Percentiles rank a stretch among this genome's conserved stretches.
phyloP scores from a whole-genome alignment of 352 stramenopile species.

The Bremia lactucae region DNA sequence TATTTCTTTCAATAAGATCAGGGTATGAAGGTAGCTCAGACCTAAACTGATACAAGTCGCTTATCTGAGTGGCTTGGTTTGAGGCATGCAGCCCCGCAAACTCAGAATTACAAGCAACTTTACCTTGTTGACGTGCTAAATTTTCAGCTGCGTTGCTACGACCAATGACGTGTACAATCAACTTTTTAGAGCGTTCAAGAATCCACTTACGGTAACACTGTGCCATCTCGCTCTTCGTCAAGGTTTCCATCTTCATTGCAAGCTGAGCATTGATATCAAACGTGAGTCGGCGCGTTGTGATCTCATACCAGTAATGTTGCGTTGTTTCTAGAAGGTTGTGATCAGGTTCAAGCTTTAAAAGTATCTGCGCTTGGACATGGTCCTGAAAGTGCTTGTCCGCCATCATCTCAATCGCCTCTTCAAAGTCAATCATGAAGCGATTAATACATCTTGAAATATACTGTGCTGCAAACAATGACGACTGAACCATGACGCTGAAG shows the following conservation, averaged over 20 bases:
- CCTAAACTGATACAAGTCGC: constrained; percentile 62
- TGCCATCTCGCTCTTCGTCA: constrained; percentile 56
- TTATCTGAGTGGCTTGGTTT: constrained; percentile 25
- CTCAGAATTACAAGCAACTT: constrained; percentile 18
- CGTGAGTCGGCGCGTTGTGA: constrained; percentile 50
- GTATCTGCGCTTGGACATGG: constrained; percentile 66
- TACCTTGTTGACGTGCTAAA: constrained; percentile 22
- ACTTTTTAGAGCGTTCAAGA: constrained; percentile 49
- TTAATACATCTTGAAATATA: constrained; percentile 64
- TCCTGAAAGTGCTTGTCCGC: constrained; percentile 61
- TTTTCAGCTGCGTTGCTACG: constrained; percentile 33
- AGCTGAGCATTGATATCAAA: constrained; percentile 70
- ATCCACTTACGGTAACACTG: constrained; percentile 55
- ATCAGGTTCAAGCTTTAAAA: constrained; percentile 73
- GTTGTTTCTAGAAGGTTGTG: constrained; percentile 71
- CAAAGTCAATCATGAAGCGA: constrained; percentile 69
- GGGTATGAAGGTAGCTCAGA: constrained; percentile 39
- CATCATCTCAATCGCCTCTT: constrained; percentile 62
- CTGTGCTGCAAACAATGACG: constrained; percentile 53
- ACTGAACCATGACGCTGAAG: constrained; percentile 76
- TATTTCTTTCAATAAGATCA: constrained; percentile 30
- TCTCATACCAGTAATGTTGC: constrained; percentile 74
- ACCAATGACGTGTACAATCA: constrained; percentile 55
- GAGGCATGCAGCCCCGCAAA: constrained; percentile 12
- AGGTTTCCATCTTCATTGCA: constrained; percentile 54